Evolutionary conservation across 1,139 yeast species (phyloP).

Genomic region (Debaryomyces sp.): DNA sequence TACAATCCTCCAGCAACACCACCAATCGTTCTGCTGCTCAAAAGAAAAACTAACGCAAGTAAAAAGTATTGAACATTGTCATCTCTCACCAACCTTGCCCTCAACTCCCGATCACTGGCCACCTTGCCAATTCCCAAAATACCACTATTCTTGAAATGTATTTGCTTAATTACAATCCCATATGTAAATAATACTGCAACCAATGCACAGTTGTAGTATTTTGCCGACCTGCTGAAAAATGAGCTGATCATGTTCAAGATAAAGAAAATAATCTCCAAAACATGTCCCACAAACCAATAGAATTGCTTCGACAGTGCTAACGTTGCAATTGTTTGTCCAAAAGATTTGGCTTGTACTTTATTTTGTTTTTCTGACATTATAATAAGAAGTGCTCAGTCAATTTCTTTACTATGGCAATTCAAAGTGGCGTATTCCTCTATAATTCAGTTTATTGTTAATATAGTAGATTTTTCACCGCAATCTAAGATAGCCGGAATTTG

Average conservation of each 20-base stretch:
- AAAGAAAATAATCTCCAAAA: constrained; percentile 40
- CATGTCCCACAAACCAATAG: constrained; percentile 57
- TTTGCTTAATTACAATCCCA: constrained; percentile 50
- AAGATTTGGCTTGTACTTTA: constrained; percentile 6
- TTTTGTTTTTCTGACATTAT: neutral
- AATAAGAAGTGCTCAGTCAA: neutral
- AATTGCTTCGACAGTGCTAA: constrained; percentile 48
- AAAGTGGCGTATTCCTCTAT: neutral
- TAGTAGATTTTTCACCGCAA: neutral
- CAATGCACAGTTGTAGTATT: constrained; percentile 41
- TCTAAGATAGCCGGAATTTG: neutral
- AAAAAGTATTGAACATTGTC: constrained; percentile 54
- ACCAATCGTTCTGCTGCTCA: constrained; percentile 33
- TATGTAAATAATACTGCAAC: constrained; percentile 49
- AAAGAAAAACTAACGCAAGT: constrained; percentile 42
- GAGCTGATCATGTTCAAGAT: constrained; percentile 31
- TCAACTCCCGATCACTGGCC: constrained; percentile 3
- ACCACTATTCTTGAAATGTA: constrained; percentile 36
- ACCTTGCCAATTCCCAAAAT: constrained; percentile 20
- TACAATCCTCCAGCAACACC: constrained; percentile 43
- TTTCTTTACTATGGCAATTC: neutral
- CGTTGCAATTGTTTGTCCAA: constrained; percentile 5
- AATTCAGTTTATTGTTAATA: neutral
- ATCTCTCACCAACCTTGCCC: constrained; percentile 31
- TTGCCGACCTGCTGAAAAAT: constrained; percentile 31